Evolutionary conservation across 2,329 filamentous ascomycete species (phyloP).

Genomic region (Talaromyces rugulosus): DNA sequence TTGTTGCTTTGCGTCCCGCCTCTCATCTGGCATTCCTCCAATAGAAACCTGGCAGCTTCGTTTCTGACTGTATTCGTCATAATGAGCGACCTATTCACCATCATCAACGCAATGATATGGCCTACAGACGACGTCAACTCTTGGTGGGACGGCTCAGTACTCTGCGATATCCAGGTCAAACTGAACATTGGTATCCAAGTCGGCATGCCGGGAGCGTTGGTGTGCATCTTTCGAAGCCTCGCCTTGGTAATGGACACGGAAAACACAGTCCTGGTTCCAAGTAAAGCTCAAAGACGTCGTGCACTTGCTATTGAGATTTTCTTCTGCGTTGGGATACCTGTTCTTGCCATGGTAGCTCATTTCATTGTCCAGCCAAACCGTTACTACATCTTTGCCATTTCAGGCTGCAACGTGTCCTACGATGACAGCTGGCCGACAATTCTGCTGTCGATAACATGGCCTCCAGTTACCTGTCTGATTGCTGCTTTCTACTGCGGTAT

Average conservation of each 20-base stretch:
- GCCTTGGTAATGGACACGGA: constrained; percentile 59
- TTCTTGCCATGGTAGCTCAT: constrained; percentile 53
- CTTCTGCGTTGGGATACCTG: constrained; percentile 54
- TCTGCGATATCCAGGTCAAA: constrained; percentile 63
- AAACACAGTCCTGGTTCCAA: constrained; percentile 49
- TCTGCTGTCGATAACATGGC: constrained; percentile 54
- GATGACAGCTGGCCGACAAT: constrained; percentile 57
- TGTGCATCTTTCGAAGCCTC: constrained; percentile 58
- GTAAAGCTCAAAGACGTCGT: constrained; percentile 43
- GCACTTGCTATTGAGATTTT: constrained; percentile 49
- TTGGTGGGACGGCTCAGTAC: constrained; percentile 56
- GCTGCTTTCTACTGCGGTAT: constrained; percentile 56
- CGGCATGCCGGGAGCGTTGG: constrained; percentile 49
- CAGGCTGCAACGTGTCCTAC: constrained; percentile 54
- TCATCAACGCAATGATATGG: constrained; percentile 64
- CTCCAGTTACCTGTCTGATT: constrained; percentile 50
- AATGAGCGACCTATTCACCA: constrained; percentile 54
- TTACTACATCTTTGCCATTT: constrained; percentile 56
- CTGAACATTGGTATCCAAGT: constrained; percentile 52
- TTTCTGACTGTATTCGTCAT: constrained; percentile 55
- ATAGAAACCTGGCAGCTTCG: constrained; percentile 57
- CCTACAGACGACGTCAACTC: constrained; percentile 50
- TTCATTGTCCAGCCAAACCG: constrained; percentile 57
- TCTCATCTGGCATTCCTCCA: constrained; percentile 56
- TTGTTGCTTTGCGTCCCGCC: constrained; percentile 54